Evolutionary conservation across 192 early-diverging fungal genomes (phyloP).

Genomic region (Kappamyces sp.): DNA sequence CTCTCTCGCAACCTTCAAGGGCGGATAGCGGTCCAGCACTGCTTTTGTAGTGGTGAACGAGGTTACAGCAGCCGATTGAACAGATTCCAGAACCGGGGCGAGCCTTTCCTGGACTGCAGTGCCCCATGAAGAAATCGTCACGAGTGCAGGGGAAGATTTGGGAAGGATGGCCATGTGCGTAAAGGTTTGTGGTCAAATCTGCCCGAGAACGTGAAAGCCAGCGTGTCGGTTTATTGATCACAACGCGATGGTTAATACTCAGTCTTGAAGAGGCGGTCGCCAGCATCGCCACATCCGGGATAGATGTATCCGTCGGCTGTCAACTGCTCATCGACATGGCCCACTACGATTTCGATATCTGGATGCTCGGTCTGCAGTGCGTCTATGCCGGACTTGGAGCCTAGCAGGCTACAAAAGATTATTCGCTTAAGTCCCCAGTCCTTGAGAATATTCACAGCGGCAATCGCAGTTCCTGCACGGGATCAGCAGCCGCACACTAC

Average conservation of each 20-base stretch:
- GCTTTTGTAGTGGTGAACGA: conserved; percentile 19
- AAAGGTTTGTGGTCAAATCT: background rate
- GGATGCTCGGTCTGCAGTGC: conserved; percentile 34
- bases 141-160: conserved; percentile 6
- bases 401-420: conserved; percentile 63
- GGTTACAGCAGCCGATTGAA: conserved; percentile 9
- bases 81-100: conserved; percentile 1
- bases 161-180: conserved; percentile 11
- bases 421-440: conserved; percentile 73
- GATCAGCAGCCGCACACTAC: conserved; percentile 2
- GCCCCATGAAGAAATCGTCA: conserved; percentile 7
- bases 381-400: conserved; percentile 45
- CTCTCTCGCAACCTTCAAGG: conserved; percentile 24
- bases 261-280: conserved; percentile 21
- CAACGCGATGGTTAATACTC: background rate
- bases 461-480: conserved; percentile 55
- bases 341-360: conserved; percentile 27
- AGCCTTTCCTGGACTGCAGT: conserved; percentile 5
- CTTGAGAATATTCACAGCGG: conserved; percentile 68
- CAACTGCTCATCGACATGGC: conserved; percentile 24
- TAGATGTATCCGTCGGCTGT: conserved; percentile 19
- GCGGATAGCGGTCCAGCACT: conserved; percentile 34
- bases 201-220: conserved; percentile 8
- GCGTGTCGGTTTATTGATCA: background rate
- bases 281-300: conserved; percentile 26